Percentiles rank a stretch among this genome's conserved stretches.
phyloP scores from a whole-genome alignment of 768 basidiomycete species.

The Russula emetica region DNA sequence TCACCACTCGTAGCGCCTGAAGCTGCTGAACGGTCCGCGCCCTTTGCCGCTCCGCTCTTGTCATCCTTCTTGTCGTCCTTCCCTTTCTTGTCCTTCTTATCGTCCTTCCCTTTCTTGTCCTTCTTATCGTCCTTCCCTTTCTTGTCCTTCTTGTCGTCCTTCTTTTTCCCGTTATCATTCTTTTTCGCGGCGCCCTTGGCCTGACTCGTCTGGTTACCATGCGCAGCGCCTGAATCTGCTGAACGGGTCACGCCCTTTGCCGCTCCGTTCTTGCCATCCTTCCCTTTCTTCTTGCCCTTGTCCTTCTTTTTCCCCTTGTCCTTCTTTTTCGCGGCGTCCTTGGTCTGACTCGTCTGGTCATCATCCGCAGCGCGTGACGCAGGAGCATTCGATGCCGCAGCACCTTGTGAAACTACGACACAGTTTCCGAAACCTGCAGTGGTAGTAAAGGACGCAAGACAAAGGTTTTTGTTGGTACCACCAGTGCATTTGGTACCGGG shows the following conservation, averaged over 20 bases:
- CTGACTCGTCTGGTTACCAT: background rate
- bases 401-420: constrained; percentile 41
- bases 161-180: background rate
- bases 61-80: too few relatives aligned
- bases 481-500: constrained; percentile 49
- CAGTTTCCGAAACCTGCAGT: constrained; percentile 54
- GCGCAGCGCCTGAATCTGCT: background rate
- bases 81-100: background rate
- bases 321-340: too few relatives aligned
- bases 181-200: too few relatives aligned
- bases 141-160: background rate
- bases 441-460: constrained; percentile 50
- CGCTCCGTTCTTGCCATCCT: too few relatives aligned
- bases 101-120: background rate
- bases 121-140: background rate
- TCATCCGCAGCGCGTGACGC: too few relatives aligned
- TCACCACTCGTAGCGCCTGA: too few relatives aligned
- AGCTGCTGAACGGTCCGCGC: too few relatives aligned
- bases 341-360: too few relatives aligned
- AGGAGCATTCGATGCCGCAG: background rate
- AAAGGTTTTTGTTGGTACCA: constrained; percentile 42
- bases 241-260: constrained; percentile 5
- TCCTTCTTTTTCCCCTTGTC: too few relatives aligned
- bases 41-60: too few relatives aligned
- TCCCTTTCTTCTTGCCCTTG: too few relatives aligned